A percentile compares a stretch with the other conserved stretches of the same genome.
Evolutionary conservation across 345 rosid genomes (phyloP).

Genomic region (Turnera subulata): DNA sequence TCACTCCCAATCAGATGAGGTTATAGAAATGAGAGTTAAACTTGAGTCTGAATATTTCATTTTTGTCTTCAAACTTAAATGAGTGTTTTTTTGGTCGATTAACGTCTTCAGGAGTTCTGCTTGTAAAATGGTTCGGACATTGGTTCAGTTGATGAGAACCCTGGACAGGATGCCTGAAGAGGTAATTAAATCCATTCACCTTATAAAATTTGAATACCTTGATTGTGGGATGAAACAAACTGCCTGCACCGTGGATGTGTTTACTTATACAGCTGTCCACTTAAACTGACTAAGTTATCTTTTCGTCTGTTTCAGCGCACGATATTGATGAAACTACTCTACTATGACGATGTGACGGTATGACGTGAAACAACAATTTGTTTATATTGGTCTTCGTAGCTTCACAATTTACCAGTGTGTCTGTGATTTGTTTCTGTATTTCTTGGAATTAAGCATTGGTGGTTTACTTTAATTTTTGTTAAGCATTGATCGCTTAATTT

Average conservation of each 20-base stretch:
- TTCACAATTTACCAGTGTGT: not conserved
- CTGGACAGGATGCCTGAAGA: constrained; percentile 92
- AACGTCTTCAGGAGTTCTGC: constrained; percentile 73
- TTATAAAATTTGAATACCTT: not conserved
- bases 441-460: not conserved
- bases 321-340: constrained; percentile 90
- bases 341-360: constrained; percentile 96
- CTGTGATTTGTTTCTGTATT: too few species aligned
- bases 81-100: constrained; percentile 2
- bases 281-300: constrained; percentile 11
- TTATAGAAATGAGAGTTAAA: constrained; percentile 12
- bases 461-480: constrained; percentile 6
- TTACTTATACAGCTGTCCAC: not conserved
- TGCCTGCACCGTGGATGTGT: not conserved
- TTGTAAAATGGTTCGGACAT: constrained; percentile 91
- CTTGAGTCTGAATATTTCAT: not conserved
- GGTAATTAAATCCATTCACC: constrained; percentile 31
- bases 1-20: constrained; percentile 96
- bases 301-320: constrained; percentile 62
- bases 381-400: not conserved
- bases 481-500: constrained; percentile 1
- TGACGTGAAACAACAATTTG: constrained; percentile 21
- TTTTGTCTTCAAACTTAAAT: not conserved
- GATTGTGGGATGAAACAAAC: not conserved
- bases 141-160: constrained; percentile 95